Evolutionary conservation across 2,329 filamentous ascomycete species (phyloP), one percentile per base, ranked within the genome.

Genomic region (Paraphoma chrysanthemicola): DNA sequence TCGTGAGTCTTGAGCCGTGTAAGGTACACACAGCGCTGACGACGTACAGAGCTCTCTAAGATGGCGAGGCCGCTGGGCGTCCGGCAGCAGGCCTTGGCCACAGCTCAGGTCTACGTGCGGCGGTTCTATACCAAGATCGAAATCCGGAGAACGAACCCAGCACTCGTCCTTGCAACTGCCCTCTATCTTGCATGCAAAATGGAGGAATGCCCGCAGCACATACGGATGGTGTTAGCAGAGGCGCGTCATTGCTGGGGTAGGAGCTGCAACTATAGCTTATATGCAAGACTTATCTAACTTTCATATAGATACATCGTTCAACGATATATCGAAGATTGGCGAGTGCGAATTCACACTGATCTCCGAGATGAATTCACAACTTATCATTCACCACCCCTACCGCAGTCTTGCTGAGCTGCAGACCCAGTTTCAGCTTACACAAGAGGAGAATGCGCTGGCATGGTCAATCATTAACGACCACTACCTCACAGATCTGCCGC

Each of bases 101-200:
- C 95, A 0, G 94, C 95, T 16, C 93, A 98, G 73, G 85, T 97
- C 64, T 99, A 98, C 79, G 85, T 98, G 67, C 94, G 96, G 71
- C 88, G 95, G 57, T 98, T 97, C 82, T 98, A 97, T 77, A 88
- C 88, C 44, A 92, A 90, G 67, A 90, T 97, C 67, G 93, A 97
- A 71, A 93, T 98, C 63, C 90, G 94, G 54, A 88, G 90, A 61
- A 97, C 93, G 46, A 99, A 98, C 69, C 93, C 94, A 4, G 97
- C 96, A 73, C 87, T 98, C 36, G 88, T 98, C 56, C 85, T 97
- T 63, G 90, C 93, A n/a, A 98, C 95, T 1, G 91, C 94, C 5
- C 85, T 98, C 58, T 99, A 99, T 76, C 83, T 99, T 36, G 93
- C 95, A 17, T 97, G 93, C 81, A 99, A 99, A 79, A 97, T 96